Percentiles rank a stretch among this genome's conserved stretches.
phyloP scores from a whole-genome alignment of 2,329 filamentous ascomycete genomes.

The Claviceps monticola region DNA sequence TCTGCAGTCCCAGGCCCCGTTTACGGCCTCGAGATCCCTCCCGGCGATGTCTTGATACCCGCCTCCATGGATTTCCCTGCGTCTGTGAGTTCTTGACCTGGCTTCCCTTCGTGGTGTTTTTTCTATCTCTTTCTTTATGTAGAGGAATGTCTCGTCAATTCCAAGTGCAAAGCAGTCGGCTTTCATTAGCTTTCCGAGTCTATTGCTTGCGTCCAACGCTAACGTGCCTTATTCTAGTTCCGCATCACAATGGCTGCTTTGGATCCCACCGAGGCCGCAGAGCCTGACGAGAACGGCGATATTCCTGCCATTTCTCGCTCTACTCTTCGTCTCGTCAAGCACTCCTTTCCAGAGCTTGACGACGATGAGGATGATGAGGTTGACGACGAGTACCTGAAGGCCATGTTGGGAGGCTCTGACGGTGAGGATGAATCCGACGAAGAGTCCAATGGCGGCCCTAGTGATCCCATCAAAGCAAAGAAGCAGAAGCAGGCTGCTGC shows the following conservation, averaged over 20 bases:
- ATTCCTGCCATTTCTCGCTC: slow-evolving; percentile 54
- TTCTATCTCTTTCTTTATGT: background rate
- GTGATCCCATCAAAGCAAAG: slow-evolving; percentile 80
- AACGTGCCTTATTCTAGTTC: slow-evolving; percentile 46
- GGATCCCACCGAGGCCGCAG: slow-evolving; percentile 67
- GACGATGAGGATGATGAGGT: slow-evolving; percentile 45
- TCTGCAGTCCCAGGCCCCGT: slow-evolving; percentile 57
- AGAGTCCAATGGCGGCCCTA: slow-evolving; percentile 76
- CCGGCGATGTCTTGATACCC: slow-evolving; percentile 70
- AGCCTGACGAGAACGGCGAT: slow-evolving; percentile 50
- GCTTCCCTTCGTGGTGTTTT: background rate
- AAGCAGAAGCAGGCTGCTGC: slow-evolving; percentile 70
- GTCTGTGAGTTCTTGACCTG: slow-evolving; percentile 48
- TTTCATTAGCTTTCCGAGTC: background rate
- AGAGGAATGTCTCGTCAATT: background rate
- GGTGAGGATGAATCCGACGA: slow-evolving; percentile 42
- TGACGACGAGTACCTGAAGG: slow-evolving; percentile 50
- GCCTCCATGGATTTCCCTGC: slow-evolving; percentile 68
- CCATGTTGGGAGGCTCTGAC: slow-evolving; percentile 37
- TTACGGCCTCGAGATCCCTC: slow-evolving; percentile 84
- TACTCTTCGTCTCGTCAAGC: slow-evolving; percentile 82
- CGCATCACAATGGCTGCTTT: slow-evolving; percentile 98
- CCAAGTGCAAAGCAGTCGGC: background rate
- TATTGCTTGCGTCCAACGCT: slow-evolving; percentile 10
- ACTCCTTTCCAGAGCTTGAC: slow-evolving; percentile 43